These are phyloP conservation scores for Pyrenula aspistea DNA, from an alignment of 495 filamentous ascomycete species.

Conservation along the genomic window DNA sequence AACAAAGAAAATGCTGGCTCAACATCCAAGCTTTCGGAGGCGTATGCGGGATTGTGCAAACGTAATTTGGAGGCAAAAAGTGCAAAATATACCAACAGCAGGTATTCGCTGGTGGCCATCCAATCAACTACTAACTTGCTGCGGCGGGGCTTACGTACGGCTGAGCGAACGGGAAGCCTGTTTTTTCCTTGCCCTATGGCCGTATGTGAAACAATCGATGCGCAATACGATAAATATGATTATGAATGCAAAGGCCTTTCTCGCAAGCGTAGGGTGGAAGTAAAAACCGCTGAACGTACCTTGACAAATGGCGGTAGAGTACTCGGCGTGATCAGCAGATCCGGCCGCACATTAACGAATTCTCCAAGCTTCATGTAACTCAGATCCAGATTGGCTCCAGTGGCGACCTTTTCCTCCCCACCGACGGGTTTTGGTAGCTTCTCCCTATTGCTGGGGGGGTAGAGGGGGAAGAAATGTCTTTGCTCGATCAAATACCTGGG, in stretches of 20 bases:
- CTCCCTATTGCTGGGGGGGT: slow-evolving; percentile 59
- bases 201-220: too few species aligned
- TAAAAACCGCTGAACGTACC: too few species aligned
- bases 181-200: slow-evolving; percentile 3
- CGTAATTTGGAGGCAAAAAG: slow-evolving; percentile 5
- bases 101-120: slow-evolving; percentile 1
- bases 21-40: too few species aligned
- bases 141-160: slow-evolving; percentile 5
- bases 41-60: too few species aligned
- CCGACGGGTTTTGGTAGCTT: slow-evolving; percentile 51
- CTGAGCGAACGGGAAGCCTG: slow-evolving; percentile 10
- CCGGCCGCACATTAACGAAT: slow-evolving; percentile 72
- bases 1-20: too few species aligned
- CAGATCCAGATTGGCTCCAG: slow-evolving; percentile 67
- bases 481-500: slow-evolving; percentile 72
- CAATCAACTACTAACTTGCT: slow-evolving; percentile 1
- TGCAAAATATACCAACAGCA: slow-evolving; percentile 1
- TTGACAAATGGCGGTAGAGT: slow-evolving; percentile 75
- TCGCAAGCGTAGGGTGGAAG: too few species aligned
- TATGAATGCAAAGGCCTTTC: too few species aligned
- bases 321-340: slow-evolving; percentile 77
- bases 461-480: slow-evolving; percentile 79
- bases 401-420: slow-evolving; percentile 41
- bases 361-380: slow-evolving; percentile 84
- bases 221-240: too few species aligned